Base-by-base conservation (phyloP, 2,329 filamentous ascomycete genomes). In the Grosmannia serpens region DNA sequence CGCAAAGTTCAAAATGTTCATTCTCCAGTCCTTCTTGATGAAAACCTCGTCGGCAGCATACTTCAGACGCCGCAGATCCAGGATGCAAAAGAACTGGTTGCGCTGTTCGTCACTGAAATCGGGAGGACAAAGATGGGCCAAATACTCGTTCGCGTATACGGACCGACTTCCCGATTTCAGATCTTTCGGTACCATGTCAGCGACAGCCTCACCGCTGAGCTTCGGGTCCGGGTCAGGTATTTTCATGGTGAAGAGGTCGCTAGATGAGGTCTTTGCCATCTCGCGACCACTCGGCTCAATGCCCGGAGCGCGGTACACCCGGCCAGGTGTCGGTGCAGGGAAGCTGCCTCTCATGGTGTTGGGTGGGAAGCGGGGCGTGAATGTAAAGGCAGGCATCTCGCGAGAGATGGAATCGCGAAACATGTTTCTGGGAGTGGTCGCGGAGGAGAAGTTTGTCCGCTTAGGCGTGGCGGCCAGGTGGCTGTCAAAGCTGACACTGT, bases 1-100 rank as follows among this genome's bases (percentile, higher is more conserved):
- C 46, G 81, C 80, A 59, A 84, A 84, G 67, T 83, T 84, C 62
- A 80, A 67, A 22, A 84, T 77, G 62, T 84, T 84, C 57, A 84
- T 69, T 69, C 81, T 82, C 81, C 81, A 84, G 63, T 82, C 80
- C 67, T 84, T 84, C 66, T 77, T 79, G 22, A 70, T 66, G 60
- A 84, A 84, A 20, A 84, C 81, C 64, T 84, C 81, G 63, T 83
- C 76, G 31, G 81, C 81, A 7, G 80, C 78, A 64, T 83, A 82
- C 69, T 84, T 84, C 52, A 84, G 73, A 62, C 81, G 76, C 60
- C 81, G 79, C 59, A 84, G 71, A 65, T 84, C 81, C 63, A 84
- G 78, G 61, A 84, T 79, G 66, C 81, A 84, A 64, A 83, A 84
- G 66, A 83, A 84, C 70, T 84, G 81, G 59, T 80, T 78, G 53